Evolutionary conservation across 495 filamentous ascomycete species (phyloP), one percentile per base, ranked within the genome.

Genomic region (Daldinia vernicosa): DNA sequence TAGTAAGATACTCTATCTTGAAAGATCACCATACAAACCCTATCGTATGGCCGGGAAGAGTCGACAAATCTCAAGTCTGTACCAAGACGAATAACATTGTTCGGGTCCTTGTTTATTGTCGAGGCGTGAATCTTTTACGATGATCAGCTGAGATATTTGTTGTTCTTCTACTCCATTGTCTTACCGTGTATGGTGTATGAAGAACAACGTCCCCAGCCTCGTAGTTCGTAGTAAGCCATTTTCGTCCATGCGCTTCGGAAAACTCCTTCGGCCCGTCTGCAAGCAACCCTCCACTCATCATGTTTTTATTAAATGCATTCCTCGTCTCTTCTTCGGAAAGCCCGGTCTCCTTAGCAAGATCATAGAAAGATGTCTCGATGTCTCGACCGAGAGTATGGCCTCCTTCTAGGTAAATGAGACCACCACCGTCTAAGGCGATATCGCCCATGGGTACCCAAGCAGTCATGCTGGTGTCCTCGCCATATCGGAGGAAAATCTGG

Each of bases 171-270:
- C 8, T 40, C 28, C 22, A 15, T 15, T 6, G 17, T 6, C 75
- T 74, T 60, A 88, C 82, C 76, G 81, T 79, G 71, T 85, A 87
- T 35, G 86, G 85, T 51, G 85, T 85, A 66, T 89, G 88, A 37
- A 89, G 76, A 4, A 89, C 86, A 15, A 89, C 85, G 79, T 90
- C 87, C 0, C 88, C 88, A n/a, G 88, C 87, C 56, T 88, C 83
- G 69, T 83, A 90, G 59, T 80, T 79, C 8, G 83, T 83, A 1
- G 84, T 82, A 60, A 90, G 75, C 87, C 87, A 89, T 62, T 81
- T 81, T 33, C 43, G n/a, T 79, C 72, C 72, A 66, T 81, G 74
- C 24, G 79, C 74, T 8, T 74, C 74, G 14, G 77, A 82, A 74
- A 87, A 86, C 51, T 75, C 78, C 39, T 78, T 77, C 15, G 83